phyloP scores from a whole-genome alignment of 805 yeast genomes.

The Candida succiphila region DNA sequence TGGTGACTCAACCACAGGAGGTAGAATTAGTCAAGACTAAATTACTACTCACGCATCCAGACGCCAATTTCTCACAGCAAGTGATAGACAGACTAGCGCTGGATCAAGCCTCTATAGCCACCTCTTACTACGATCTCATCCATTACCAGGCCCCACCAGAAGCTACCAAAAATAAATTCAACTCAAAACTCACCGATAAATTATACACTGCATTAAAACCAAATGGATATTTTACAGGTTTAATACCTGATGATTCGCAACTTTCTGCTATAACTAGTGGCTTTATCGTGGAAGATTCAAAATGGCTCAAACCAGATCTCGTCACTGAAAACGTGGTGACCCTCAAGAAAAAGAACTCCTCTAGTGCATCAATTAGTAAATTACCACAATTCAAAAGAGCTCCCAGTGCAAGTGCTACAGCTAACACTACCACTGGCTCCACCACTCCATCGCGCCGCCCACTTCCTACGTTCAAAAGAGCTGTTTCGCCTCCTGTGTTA shows the following conservation, averaged over 20 bases:
- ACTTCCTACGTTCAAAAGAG: constrained; percentile 22
- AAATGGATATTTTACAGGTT: constrained; percentile 43
- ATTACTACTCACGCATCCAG: constrained; percentile 8
- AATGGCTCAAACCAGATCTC: constrained; percentile 6
- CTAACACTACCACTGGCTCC: constrained; percentile 1
- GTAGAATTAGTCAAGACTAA: constrained; percentile 30
- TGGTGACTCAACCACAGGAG: constrained; percentile 42
- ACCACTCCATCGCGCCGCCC: constrained; percentile 1
- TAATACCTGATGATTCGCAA: constrained; percentile 37
- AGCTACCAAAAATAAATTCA: constrained; percentile 32
- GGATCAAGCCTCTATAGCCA: constrained; percentile 28
- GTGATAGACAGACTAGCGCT: constrained; percentile 50
- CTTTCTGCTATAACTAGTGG: constrained; percentile 63
- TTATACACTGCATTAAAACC: constrained; percentile 28
- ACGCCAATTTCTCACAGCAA: constrained; percentile 33
- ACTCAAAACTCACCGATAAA: constrained; percentile 29
- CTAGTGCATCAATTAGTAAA: not conserved
- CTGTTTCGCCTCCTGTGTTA: constrained; percentile 23
- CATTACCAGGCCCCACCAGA: constrained; percentile 49
- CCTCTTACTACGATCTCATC: constrained; percentile 30
- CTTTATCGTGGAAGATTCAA: constrained; percentile 35
- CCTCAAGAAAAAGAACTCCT: constrained; percentile 6
- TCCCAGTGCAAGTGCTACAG: constrained; percentile 1
- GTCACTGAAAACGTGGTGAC: constrained; percentile 1
- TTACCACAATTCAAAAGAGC: constrained; percentile 9